Evolutionary conservation across 768 basidiomycete genomes (phyloP).

Genomic region (Psilocybe subaeruginosa): DNA sequence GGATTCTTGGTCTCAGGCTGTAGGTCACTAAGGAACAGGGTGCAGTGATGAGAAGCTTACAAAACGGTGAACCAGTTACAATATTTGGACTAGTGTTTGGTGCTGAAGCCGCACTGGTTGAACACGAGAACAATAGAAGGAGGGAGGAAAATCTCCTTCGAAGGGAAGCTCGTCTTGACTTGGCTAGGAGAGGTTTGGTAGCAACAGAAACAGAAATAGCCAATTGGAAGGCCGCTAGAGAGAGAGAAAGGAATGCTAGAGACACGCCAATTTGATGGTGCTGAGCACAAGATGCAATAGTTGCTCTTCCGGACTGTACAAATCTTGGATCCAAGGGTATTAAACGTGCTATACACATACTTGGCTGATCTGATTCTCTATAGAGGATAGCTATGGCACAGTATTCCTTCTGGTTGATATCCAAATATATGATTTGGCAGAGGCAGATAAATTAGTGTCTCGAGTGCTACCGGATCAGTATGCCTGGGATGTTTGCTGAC

Average conservation of each 20-base stretch:
- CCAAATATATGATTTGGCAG: not conserved
- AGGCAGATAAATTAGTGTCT: slow-evolving; percentile 9
- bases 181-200: slow-evolving; percentile 74
- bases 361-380: slow-evolving; percentile 1
- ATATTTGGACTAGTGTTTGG: slow-evolving; percentile 73
- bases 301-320: not conserved
- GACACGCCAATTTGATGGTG: slow-evolving; percentile 5
- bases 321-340: not conserved
- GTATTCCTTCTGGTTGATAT: not conserved
- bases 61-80: slow-evolving; percentile 39
- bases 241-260: slow-evolving; percentile 1
- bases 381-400: slow-evolving; percentile 1
- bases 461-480: slow-evolving; percentile 14
- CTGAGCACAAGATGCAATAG: not conserved
- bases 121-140: slow-evolving; percentile 69
- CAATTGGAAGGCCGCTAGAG: slow-evolving; percentile 64
- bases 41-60: not conserved
- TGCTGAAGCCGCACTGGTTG: slow-evolving; percentile 75
- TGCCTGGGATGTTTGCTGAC: slow-evolving; percentile 20
- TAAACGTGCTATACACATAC: slow-evolving; percentile 7
- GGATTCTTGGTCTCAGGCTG: slow-evolving; percentile 75
- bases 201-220: slow-evolving; percentile 84
- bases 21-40: slow-evolving; percentile 36
- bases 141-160: slow-evolving; percentile 70
- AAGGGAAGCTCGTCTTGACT: slow-evolving; percentile 72